Evolutionary conservation across 768 basidiomycete genomes (phyloP), one percentile per base, ranked within the genome.

Genomic region (Macrocybe gigantea): DNA sequence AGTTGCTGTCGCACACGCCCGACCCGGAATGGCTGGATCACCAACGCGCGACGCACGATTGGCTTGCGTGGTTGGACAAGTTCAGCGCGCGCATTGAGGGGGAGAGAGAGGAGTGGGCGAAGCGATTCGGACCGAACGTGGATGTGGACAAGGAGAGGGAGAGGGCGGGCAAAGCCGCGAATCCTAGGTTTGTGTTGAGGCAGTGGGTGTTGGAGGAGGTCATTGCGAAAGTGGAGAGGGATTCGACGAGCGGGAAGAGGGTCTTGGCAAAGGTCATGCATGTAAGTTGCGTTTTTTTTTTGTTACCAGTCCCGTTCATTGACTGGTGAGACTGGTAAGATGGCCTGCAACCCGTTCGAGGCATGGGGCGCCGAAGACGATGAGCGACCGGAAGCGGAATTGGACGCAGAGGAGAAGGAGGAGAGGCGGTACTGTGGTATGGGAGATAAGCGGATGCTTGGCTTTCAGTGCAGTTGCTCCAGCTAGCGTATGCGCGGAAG

Each of bases 121-220:
- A 56, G n/a, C 45, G 37, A 14, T 42, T 15, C 8, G 44, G 47
- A 38, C 40, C 35, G 31, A 5, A 49, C 12, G 48, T 37, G 22
- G 71, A 74, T 37, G 58, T 71, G 33, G 77, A 80, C 41, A 66
- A 52, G 1, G 74, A 74, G 51, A 67, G 84, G 44, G 64, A 71
- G 49, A 64, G 58, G 10, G 80, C 72, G 33, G 77, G 79, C 68
- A 74, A 70, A 51, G 62, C 53, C 15, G 80, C 74, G 30, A 99
- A 99, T 61, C 96, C 96, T 12, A 74, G 93, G 33, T 98, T 99
- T 65, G 83, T 95, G 33, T 65, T 98, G 50, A 73, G 96, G 50
- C 96, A 98, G 65, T 98, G 96, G 96, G 69, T 98, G 7, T 72
- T 99, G 33, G 93, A 98, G 62, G 94, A 98, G 59, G 85, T 90